Evolutionary conservation across 768 basidiomycete species (phyloP).

Genomic region (Agaricus sinodeliciosus): DNA sequence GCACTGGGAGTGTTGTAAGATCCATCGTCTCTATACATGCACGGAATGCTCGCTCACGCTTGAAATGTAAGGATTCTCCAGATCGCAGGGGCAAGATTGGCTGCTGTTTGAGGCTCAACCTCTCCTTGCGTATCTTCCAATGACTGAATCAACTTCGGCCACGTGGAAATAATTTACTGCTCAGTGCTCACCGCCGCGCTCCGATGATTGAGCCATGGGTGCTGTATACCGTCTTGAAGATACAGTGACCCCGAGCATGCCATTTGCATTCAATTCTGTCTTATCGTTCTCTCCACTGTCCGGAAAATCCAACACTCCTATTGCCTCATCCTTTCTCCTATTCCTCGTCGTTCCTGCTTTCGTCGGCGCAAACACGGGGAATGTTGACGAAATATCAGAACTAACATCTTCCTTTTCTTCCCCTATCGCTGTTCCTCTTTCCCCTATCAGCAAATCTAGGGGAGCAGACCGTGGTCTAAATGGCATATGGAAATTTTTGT

Average conservation of each 20-base stretch:
- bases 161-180: background rate
- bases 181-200: conserved; percentile 1
- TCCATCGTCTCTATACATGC: background rate
- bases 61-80: conserved; percentile 53
- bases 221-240: background rate
- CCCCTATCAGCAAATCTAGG: background rate
- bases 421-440: background rate
- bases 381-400: conserved; percentile 3
- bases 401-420: background rate
- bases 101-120: conserved; percentile 20
- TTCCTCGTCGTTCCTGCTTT: background rate
- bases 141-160: too few species aligned
- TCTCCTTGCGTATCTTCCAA: conserved; percentile 1
- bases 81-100: conserved; percentile 34
- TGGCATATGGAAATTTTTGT: conserved; percentile 9
- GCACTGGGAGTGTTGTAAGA: conserved; percentile 18
- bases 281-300: too few species aligned
- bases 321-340: background rate
- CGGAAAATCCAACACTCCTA: background rate
- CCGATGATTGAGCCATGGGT: conserved; percentile 1
- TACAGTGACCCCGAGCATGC: background rate
- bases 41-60: conserved; percentile 27
- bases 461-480: background rate
- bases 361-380: conserved; percentile 1
- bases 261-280: background rate